A percentile compares a stretch with the other conserved stretches of the same genome.
Evolutionary conservation across 2,329 filamentous ascomycete species (phyloP).

Genomic region (Alternaria viburni): DNA sequence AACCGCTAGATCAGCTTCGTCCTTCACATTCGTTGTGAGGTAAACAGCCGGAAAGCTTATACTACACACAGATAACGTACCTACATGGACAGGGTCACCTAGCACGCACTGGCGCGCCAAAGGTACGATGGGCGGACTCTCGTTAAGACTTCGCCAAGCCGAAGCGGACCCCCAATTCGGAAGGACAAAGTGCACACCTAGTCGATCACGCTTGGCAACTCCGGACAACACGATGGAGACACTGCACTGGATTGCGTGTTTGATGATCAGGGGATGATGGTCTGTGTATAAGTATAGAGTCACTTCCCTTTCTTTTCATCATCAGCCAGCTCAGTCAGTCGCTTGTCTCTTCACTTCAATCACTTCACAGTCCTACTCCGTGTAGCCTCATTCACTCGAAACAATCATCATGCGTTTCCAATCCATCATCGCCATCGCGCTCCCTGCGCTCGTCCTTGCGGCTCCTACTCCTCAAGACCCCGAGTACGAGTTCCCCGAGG

Average conservation of each 20-base stretch:
- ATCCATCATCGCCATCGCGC: conserved; percentile 27
- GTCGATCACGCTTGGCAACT: conserved; percentile 9
- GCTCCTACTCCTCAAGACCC: conserved; percentile 32
- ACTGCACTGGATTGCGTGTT: conserved; percentile 1
- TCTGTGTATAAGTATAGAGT: conserved; percentile 16
- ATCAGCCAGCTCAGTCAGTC: conserved; percentile 17
- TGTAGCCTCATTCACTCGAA: conserved; percentile 4
- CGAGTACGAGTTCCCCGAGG: conserved; percentile 9
- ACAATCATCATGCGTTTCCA: conserved; percentile 30
- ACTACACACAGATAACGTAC: conserved; percentile 8
- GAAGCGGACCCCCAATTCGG: conserved; percentile 3
- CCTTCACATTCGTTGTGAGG: conserved; percentile 6
- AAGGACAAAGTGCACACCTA: conserved; percentile 13
- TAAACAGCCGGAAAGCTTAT: conserved; percentile 8
- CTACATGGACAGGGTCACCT: conserved; percentile 2
- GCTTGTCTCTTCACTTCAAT: conserved; percentile 15
- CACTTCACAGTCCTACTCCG: conserved; percentile 2
- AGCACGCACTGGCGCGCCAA: neutral
- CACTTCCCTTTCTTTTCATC: neutral
- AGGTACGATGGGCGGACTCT: conserved; percentile 1
- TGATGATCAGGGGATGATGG: neutral
- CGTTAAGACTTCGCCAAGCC: conserved; percentile 17
- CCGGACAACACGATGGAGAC: conserved; percentile 5
- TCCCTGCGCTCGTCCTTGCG: conserved; percentile 26
- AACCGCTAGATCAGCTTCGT: conserved; percentile 11